Evolutionary conservation across 352 stramenopile species (phyloP), one percentile per base, ranked within the genome.

Genomic region (Globisporangium paroecandrum): DNA sequence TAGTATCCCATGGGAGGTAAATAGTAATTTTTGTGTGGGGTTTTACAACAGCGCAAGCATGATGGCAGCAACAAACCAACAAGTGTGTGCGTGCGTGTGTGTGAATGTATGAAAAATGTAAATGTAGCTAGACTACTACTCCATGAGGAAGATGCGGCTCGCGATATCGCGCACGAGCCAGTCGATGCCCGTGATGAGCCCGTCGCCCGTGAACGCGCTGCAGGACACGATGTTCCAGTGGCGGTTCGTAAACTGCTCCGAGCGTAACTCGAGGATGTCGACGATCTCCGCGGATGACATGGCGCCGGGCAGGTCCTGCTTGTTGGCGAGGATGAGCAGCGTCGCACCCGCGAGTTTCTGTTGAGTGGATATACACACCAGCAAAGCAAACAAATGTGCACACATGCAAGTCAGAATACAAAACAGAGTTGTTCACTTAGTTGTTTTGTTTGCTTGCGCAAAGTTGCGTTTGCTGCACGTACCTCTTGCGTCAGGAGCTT

Each of bases 241-340:
- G 51, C 87, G 81, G 65, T 94, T 96, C 18, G 87, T 84, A 68
- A 94, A 95, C 64, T 94, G 82, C 43, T 85, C 77, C 4, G 82
- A 87, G 51, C 77, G 79, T 64, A 99, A 85, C 15, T 90, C 87
- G 32, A 99, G 80, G 20, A 85, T 77, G 46, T 94, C 71, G 13
- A 85, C 90, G 71, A 99, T 99, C 70, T 98, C 90, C 18, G 93
- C 79, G 5, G 78, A 81, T 12, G 82, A 82, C 12, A 99, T 74
- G 27, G 97, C 95, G 2, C 97, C 96, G 8, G 83, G 83, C 6
- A 99, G 74, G 71, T 99, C 98, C 74, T 99, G 97, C 73, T 99
- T 99, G 86, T 99, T 99, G 36, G 97, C 97, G 65, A 99, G 98
- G 70, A 99, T 98, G 41, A 99, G 79, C n/a, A 99, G 81, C 55